Evolutionary conservation across 352 stramenopile species (phyloP).

Genomic region (Phytophthora ohioensis): DNA sequence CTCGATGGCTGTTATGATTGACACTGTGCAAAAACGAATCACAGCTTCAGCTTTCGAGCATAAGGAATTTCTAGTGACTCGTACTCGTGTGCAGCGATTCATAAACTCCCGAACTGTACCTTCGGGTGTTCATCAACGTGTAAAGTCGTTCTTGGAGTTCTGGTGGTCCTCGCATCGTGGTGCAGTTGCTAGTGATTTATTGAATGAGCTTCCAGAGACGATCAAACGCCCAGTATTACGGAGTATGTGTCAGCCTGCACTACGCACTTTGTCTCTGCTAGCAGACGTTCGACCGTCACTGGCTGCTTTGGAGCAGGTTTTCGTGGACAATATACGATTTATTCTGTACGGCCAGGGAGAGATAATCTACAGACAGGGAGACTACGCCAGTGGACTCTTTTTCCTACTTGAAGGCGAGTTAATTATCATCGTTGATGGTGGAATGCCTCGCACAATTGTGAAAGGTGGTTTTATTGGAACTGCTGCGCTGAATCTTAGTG

Average conservation of each 20-base stretch:
- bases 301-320: conserved; percentile 47
- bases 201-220: conserved; percentile 60
- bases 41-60: conserved; percentile 64
- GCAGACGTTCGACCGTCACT: conserved; percentile 48
- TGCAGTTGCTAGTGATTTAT: conserved; percentile 52
- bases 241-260: conserved; percentile 57
- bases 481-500: conserved; percentile 56
- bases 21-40: conserved; percentile 58
- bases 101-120: conserved; percentile 56
- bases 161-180: conserved; percentile 74
- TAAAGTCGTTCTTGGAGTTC: conserved; percentile 73
- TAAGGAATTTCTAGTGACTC: conserved; percentile 66
- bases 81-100: conserved; percentile 63
- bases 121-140: conserved; percentile 53
- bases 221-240: conserved; percentile 63
- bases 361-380: conserved; percentile 66
- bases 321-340: conserved; percentile 60
- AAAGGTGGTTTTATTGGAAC: conserved; percentile 65
- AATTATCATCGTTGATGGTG: conserved; percentile 50
- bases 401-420: conserved; percentile 68
- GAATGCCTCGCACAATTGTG: conserved; percentile 42
- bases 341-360: conserved; percentile 72
- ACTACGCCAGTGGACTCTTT: conserved; percentile 70
- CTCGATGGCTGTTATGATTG: conserved; percentile 42
- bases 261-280: conserved; percentile 56